Percentiles rank a stretch among this genome's conserved stretches.
phyloP scores from a whole-genome alignment of 768 basidiomycete species.

The Suillus alpinus region DNA sequence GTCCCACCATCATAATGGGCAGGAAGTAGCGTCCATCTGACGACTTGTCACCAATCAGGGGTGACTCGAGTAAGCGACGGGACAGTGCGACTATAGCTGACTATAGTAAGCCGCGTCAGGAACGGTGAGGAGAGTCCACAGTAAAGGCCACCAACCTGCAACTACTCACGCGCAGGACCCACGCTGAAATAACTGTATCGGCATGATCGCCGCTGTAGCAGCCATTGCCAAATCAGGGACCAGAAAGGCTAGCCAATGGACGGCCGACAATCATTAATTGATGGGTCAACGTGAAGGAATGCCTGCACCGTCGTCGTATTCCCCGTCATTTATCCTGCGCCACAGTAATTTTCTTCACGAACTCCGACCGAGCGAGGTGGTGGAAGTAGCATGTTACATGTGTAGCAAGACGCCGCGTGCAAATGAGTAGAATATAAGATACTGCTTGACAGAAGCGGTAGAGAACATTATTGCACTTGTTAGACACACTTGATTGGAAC shows the following conservation, averaged over 20 bases:
- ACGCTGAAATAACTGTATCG: constrained; percentile 5
- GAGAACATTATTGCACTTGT: constrained; percentile 28
- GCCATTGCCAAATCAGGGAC: constrained; percentile 4
- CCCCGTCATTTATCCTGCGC: not conserved
- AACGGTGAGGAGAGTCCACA: not conserved
- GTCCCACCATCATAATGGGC: not conserved
- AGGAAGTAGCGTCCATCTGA: not conserved
- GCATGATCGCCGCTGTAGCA: not conserved
- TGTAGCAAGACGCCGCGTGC: constrained; percentile 15
- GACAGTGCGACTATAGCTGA: not conserved
- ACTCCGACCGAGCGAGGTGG: constrained; percentile 10
- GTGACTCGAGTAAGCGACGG: not conserved
- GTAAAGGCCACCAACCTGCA: constrained; percentile 1
- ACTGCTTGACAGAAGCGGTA: constrained; percentile 25
- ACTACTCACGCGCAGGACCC: not conserved
- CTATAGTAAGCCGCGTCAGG: not conserved
- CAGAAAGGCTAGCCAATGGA: not conserved
- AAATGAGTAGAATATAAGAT: constrained; percentile 27
- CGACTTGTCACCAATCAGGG: not conserved
- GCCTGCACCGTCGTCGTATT: constrained; percentile 1
- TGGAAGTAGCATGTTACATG: constrained; percentile 20
- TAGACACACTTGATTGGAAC: constrained; percentile 17
- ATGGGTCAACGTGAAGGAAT: not conserved
- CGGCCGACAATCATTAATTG: constrained; percentile 3
- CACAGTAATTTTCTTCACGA: constrained; percentile 9